A percentile compares a stretch with the other conserved stretches of the same genome.
Evolutionary conservation across 2,329 filamentous ascomycete genomes (phyloP).

Genomic region (Exophiala aquamarina): DNA sequence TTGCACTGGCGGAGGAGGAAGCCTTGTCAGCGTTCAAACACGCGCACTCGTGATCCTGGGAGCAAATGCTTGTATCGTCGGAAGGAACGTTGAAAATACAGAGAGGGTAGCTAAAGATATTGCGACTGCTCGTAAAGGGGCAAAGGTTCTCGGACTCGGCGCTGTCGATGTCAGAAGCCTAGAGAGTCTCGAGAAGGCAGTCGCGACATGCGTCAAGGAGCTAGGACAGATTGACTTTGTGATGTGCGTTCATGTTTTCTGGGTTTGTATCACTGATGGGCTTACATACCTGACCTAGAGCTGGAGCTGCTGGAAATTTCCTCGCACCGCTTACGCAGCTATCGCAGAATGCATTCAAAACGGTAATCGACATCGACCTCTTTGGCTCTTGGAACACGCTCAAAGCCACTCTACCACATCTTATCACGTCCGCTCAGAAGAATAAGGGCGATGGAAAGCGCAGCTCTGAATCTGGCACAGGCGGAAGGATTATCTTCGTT

Average conservation of each 20-base stretch:
- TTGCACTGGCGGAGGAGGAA: slow-evolving; percentile 88
- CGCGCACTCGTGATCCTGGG: slow-evolving; percentile 85
- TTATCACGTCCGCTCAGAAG: slow-evolving; percentile 1
- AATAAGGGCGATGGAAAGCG: slow-evolving; percentile 33
- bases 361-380: slow-evolving; percentile 1
- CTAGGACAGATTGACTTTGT: slow-evolving; percentile 86
- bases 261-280: too few species aligned
- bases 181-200: slow-evolving; percentile 67
- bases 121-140: slow-evolving; percentile 70
- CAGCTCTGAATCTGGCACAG: slow-evolving; percentile 48
- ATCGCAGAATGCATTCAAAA: slow-evolving; percentile 6
- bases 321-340: background rate
- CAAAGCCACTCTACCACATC: slow-evolving; percentile 3
- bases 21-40: slow-evolving; percentile 91
- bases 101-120: slow-evolving; percentile 77
- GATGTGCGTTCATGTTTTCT: slow-evolving; percentile 60
- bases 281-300: background rate
- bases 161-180: slow-evolving; percentile 70
- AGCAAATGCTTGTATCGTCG: slow-evolving; percentile 69
- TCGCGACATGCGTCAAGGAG: slow-evolving; percentile 74
- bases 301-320: slow-evolving; percentile 6
- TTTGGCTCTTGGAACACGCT: slow-evolving; percentile 1
- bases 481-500: slow-evolving; percentile 83
- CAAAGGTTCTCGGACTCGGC: slow-evolving; percentile 82
- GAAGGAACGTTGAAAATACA: slow-evolving; percentile 73